These are phyloP conservation scores for Acanthamoeba triangularis DNA, from an alignment of 208 protist species.

Conservation along the genomic window DNA sequence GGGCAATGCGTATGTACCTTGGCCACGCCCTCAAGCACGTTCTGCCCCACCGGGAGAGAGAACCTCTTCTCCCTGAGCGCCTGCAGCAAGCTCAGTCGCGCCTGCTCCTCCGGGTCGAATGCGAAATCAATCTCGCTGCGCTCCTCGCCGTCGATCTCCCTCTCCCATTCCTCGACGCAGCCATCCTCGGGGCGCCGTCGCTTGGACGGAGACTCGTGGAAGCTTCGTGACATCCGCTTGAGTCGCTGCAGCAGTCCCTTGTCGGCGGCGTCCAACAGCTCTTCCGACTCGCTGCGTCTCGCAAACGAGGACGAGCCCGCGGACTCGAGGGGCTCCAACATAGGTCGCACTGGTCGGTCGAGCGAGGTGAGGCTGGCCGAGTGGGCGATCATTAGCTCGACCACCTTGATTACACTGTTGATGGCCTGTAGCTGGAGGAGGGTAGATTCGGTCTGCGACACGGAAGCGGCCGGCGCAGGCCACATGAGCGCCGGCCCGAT, in stretches of 20 bases:
- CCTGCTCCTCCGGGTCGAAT: not conserved
- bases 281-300: not conserved
- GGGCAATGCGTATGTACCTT: not conserved
- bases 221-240: slow-evolving; percentile 52
- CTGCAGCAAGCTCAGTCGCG: not conserved
- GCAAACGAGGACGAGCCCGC: not conserved
- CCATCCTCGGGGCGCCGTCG: not conserved
- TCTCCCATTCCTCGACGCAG: slow-evolving; percentile 48
- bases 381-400: slow-evolving; percentile 30
- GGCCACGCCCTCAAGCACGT: slow-evolving; percentile 19
- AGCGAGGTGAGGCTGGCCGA: not conserved
- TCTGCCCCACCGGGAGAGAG: slow-evolving; percentile 3
- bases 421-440: slow-evolving; percentile 31
- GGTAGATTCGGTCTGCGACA: not conserved
- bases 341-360: not conserved
- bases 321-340: not conserved
- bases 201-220: slow-evolving; percentile 57
- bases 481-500: slow-evolving; percentile 59
- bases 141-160: not conserved
- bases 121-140: not conserved
- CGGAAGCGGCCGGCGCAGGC: not conserved
- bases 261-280: not conserved
- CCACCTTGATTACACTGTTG: slow-evolving; percentile 59
- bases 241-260: slow-evolving; percentile 54
- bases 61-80: slow-evolving; percentile 30